phyloP scores from a whole-genome alignment of 2,329 filamentous ascomycete species.

The Amauroascus verrucosus region DNA sequence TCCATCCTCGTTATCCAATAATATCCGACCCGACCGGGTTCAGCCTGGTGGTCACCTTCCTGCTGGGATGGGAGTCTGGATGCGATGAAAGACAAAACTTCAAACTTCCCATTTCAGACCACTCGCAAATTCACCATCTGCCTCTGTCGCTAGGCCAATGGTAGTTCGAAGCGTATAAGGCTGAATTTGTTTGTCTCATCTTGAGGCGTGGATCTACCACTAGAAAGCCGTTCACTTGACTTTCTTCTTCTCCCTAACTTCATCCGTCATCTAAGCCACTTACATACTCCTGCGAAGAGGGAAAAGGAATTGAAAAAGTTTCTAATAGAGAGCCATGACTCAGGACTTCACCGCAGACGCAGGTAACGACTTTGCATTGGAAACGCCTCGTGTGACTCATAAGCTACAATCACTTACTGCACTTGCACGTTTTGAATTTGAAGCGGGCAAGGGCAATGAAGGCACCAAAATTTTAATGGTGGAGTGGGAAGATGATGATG shows the following conservation, averaged over 20 bases:
- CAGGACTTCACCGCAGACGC: slow-evolving; percentile 12
- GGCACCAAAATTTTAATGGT: slow-evolving; percentile 90
- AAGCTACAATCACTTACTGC: slow-evolving; percentile 42
- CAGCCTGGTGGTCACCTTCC: slow-evolving; percentile 5
- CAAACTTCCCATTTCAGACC: slow-evolving; percentile 4
- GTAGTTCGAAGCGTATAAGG: not conserved
- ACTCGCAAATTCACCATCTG: not conserved
- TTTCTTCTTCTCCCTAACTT: not conserved
- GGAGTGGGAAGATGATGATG: slow-evolving; percentile 65
- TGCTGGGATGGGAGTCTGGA: slow-evolving; percentile 1
- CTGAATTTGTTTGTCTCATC: not conserved
- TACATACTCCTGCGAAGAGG: not conserved
- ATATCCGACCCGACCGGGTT: slow-evolving; percentile 6
- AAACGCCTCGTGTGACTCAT: slow-evolving; percentile 24
- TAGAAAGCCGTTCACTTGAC: not conserved
- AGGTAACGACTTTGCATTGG: slow-evolving; percentile 19
- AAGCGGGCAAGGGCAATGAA: slow-evolving; percentile 62
- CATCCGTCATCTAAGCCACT: not conserved
- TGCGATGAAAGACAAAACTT: slow-evolving; percentile 1
- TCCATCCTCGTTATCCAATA: slow-evolving; percentile 4
- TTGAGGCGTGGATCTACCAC: not conserved
- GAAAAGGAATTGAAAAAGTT: not conserved
- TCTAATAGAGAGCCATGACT: slow-evolving; percentile 12
- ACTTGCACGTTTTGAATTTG: slow-evolving; percentile 81
- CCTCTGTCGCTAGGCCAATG: not conserved